Conservation (phyloP, 192 early-diverging fungal species). For the Entomortierella chlamydospora region DNA sequence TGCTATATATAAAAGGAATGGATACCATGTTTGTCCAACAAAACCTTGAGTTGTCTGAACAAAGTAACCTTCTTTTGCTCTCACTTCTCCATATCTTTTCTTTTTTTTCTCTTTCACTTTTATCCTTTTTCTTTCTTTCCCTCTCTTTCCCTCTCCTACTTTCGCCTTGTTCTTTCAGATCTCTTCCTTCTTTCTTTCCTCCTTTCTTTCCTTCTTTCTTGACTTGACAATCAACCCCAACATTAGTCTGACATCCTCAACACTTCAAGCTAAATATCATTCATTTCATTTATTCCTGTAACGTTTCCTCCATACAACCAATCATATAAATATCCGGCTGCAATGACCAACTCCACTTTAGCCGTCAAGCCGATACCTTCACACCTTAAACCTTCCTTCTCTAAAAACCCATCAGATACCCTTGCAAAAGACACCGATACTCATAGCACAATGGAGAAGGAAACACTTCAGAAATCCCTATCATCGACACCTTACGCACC, state of each 20-base stretch:
- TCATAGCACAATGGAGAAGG: not conserved
- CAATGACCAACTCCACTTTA: conserved; percentile 14
- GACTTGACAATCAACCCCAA: too few species aligned
- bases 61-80: not conserved
- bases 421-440: too few species aligned
- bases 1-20: too few species aligned
- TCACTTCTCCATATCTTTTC: too few species aligned
- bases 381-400: not conserved
- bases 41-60: not conserved
- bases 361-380: conserved; percentile 9
- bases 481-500: conserved; percentile 16
- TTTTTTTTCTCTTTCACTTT: too few species aligned
- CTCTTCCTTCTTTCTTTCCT: not conserved
- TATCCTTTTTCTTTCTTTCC: not conserved
- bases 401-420: not conserved
- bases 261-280: too few species aligned
- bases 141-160: not conserved
- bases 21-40: too few species aligned
- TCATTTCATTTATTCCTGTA: too few species aligned
- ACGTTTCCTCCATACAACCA: not conserved
- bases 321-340: not conserved
- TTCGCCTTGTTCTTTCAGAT: not conserved
- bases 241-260: too few species aligned
- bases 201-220: not conserved
- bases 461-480: not conserved